phyloP scores from a whole-genome alignment of 176 grass and related monocot species.

The Pharus latifolius region DNA sequence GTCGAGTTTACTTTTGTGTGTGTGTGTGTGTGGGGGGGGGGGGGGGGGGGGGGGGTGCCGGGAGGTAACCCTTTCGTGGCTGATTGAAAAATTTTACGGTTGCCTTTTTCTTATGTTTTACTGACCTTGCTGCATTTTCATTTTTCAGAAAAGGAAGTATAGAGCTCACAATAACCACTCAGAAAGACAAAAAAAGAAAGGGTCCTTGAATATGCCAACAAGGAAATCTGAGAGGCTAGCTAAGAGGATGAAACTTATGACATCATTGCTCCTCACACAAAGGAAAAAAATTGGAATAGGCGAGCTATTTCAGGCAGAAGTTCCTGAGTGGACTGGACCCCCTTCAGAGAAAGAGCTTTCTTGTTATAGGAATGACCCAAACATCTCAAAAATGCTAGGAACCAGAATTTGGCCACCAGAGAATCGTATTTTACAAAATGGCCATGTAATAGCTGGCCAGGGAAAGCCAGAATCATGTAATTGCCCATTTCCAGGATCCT shows the following conservation, averaged over 20 bases:
- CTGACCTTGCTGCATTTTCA: not conserved
- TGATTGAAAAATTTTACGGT: too few relatives aligned
- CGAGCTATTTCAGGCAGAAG: constrained; percentile 66
- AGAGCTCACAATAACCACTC: constrained; percentile 23
- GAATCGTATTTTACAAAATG: constrained; percentile 15
- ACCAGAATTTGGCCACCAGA: constrained; percentile 53
- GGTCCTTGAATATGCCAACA: constrained; percentile 22
- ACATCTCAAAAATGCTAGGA: constrained; percentile 63
- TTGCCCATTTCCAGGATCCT: constrained; percentile 52
- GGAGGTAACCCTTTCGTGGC: too few relatives aligned
- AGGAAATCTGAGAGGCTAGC: constrained; percentile 92
- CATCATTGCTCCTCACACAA: constrained; percentile 47
- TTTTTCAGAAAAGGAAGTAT: constrained; percentile 66
- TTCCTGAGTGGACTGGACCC: constrained; percentile 52
- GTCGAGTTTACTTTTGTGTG: not conserved
- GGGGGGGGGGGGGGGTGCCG: too few relatives aligned
- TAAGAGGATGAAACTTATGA: constrained; percentile 47
- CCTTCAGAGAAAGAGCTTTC: constrained; percentile 36
- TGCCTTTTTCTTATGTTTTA: constrained; percentile 19
- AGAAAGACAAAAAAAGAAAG: constrained; percentile 39
- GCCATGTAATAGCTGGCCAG: constrained; percentile 12
- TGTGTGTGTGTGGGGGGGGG: too few relatives aligned
- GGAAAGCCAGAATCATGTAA: constrained; percentile 48
- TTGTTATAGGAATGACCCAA: constrained; percentile 38
- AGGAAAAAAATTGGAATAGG: constrained; percentile 75